A percentile compares a stretch with the other conserved stretches of the same genome.
Evolutionary conservation across 306 rosid species (phyloP).

Genomic region (Sechiopsis laciniata): DNA sequence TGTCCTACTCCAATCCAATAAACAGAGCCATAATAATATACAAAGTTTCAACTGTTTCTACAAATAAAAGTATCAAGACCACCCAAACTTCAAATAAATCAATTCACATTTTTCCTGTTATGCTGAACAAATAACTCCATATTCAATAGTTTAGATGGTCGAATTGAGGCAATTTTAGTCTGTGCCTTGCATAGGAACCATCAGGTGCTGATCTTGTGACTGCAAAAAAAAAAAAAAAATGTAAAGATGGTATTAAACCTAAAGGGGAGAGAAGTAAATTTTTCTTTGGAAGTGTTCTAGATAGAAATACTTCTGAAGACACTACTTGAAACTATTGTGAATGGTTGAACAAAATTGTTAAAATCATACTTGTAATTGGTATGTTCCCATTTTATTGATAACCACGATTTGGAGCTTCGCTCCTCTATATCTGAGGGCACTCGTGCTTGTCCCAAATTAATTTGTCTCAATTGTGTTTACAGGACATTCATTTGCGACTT

Average conservation of each 20-base stretch:
- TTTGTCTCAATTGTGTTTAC: not conserved
- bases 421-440: no score
- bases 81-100: constrained; percentile 19
- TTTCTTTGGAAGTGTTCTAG: not conserved
- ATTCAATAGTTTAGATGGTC: constrained; percentile 10
- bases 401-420: no score
- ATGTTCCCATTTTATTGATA: not conserved
- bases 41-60: constrained; percentile 19
- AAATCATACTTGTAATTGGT: not conserved
- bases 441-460: no score
- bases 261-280: not conserved
- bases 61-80: not conserved
- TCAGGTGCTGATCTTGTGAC: constrained; percentile 59
- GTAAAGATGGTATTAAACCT: not conserved
- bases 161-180: constrained; percentile 36
- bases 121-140: constrained; percentile 12
- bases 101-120: constrained; percentile 10
- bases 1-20: constrained; percentile 13
- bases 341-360: not conserved
- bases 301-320: not conserved
- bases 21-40: constrained; percentile 16
- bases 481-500: not conserved
- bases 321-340: not conserved
- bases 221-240: not conserved
- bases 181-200: constrained; percentile 82